A percentile compares a stretch with the other conserved stretches of the same genome.
phyloP scores from a whole-genome alignment of 169 alveolate species.

The Eimeria maxima region DNA sequence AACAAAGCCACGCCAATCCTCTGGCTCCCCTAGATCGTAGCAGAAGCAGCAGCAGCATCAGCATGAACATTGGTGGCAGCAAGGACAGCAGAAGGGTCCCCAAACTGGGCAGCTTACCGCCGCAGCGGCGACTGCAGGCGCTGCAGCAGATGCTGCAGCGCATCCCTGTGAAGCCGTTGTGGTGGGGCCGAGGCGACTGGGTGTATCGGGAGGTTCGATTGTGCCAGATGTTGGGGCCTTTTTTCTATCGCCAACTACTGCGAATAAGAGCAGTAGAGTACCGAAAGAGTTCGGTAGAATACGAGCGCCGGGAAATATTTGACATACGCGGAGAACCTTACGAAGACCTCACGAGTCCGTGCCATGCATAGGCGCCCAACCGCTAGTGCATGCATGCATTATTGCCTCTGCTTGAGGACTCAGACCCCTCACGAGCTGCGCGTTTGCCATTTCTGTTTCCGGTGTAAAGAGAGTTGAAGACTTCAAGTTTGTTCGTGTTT shows the following conservation, averaged over 20 bases:
- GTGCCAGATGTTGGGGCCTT: constrained; percentile 40
- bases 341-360: constrained; percentile 22
- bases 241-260: constrained; percentile 35
- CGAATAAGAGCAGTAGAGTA: neutral
- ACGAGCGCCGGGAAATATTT: too few relatives aligned
- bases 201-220: constrained; percentile 41
- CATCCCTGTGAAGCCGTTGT: constrained; percentile 48
- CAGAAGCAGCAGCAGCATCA: neutral
- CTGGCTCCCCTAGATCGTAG: neutral
- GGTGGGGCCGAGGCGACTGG: constrained; percentile 64
- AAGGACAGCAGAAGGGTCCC: neutral
- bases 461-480: neutral
- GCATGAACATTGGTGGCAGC: neutral
- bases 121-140: neutral
- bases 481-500: neutral
- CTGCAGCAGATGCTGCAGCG: constrained; percentile 53
- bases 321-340: constrained; percentile 38
- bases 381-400: neutral
- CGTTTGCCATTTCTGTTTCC: neutral
- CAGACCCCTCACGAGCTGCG: neutral
- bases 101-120: neutral
- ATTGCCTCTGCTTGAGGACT: neutral
- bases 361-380: neutral
- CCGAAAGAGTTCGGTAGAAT: neutral
- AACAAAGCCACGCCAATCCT: neutral